Evolutionary conservation across 2,329 filamentous ascomycete genomes (phyloP).

Genomic region (Alternaria sp.): DNA sequence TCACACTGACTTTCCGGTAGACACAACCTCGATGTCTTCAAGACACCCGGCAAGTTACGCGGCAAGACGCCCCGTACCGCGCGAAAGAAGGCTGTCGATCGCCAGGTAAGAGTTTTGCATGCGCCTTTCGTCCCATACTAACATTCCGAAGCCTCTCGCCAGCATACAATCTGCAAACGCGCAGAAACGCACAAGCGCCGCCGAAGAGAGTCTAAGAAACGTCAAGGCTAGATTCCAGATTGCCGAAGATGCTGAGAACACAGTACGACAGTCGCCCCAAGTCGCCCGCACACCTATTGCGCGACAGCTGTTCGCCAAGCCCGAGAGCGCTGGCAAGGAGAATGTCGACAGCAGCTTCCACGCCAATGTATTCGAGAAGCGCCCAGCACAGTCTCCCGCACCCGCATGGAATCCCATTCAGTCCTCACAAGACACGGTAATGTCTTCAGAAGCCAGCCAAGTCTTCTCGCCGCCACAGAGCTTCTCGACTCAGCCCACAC

Average conservation of each 20-base stretch:
- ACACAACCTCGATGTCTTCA: conserved; percentile 94
- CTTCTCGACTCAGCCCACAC: conserved; percentile 46
- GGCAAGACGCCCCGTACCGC: conserved; percentile 80
- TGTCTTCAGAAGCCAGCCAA: conserved; percentile 37
- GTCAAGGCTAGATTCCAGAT: conserved; percentile 67
- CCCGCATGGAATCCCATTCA: conserved; percentile 44
- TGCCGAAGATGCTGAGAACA: conserved; percentile 61
- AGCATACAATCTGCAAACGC: conserved; percentile 58
- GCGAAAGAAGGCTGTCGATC: conserved; percentile 67
- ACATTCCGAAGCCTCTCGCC: conserved; percentile 54
- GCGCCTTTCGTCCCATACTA: conserved; percentile 47
- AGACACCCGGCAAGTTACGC: conserved; percentile 84
- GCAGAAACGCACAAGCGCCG: conserved; percentile 59
- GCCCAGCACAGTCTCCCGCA: conserved; percentile 28
- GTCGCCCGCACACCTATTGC: conserved; percentile 35
- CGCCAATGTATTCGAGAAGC: conserved; percentile 52
- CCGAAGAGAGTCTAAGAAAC: conserved; percentile 61
- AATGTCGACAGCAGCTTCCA: conserved; percentile 33
- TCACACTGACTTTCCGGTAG: conserved; percentile 59
- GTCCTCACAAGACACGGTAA: conserved; percentile 43
- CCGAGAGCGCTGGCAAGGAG: conserved; percentile 40
- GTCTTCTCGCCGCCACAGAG: conserved; percentile 44
- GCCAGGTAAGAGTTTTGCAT: conserved; percentile 68
- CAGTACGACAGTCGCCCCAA: conserved; percentile 34
- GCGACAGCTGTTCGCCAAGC: conserved; percentile 40